Conservation (phyloP, 1,284 basidiomycete species). For the Rhodotorula sp. region DNA sequence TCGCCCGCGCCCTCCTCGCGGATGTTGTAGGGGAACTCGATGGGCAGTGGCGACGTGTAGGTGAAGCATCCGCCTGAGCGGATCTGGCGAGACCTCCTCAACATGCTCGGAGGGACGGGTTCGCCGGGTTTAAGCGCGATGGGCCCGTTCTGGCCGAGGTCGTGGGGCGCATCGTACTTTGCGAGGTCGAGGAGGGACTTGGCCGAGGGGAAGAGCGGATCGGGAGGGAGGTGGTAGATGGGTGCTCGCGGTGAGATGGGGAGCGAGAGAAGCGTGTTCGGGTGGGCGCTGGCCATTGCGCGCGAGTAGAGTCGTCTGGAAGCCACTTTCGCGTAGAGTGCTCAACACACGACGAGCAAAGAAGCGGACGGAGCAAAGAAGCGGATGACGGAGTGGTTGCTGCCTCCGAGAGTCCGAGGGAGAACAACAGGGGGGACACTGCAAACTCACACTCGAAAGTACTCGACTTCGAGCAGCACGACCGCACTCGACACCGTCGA, state of each 20-base stretch:
- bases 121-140: constrained; percentile 34
- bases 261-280: constrained; percentile 14
- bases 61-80: constrained; percentile 66
- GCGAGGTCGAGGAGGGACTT: constrained; percentile 20
- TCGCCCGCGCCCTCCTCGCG: constrained; percentile 40
- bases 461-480: constrained; percentile 45
- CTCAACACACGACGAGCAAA: background rate
- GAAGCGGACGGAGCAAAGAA: background rate
- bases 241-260: constrained; percentile 38
- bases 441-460: background rate
- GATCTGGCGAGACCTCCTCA: constrained; percentile 37
- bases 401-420: no score
- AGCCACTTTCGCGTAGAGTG: background rate
- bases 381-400: background rate
- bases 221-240: constrained; percentile 37
- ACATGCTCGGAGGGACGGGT: constrained; percentile 39
- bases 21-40: constrained; percentile 82
- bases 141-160: constrained; percentile 21
- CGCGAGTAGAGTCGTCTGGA: background rate
- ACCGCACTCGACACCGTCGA: constrained; percentile 46
- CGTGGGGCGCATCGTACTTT: constrained; percentile 27
- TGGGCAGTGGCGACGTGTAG: constrained; percentile 73
- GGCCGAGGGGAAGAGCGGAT: constrained; percentile 35
- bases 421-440: background rate
- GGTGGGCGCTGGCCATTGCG: background rate